Percentiles rank a stretch among this genome's conserved stretches.
Conservation (phyloP, 2,329 filamentous ascomycete species). For the Blastomyces silverae region DNA sequence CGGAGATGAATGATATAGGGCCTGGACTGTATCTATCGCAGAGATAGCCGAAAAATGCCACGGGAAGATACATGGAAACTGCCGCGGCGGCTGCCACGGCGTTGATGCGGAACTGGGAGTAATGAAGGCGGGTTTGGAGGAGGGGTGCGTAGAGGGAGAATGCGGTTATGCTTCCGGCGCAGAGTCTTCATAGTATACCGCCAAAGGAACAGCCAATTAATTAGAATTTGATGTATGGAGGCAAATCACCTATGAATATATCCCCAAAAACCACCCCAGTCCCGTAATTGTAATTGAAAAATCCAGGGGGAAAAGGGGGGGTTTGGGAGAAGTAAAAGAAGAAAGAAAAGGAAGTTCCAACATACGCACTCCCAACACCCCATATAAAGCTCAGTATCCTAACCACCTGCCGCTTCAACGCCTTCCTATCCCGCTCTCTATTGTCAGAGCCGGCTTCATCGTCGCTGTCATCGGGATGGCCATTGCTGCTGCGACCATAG, state of each 20-base stretch:
- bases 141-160: constrained; percentile 91
- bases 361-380: constrained; percentile 54
- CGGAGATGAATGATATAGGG: constrained; percentile 65
- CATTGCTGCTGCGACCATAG: constrained; percentile 1
- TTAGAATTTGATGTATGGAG: constrained; percentile 10
- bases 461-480: constrained; percentile 13
- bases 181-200: constrained; percentile 48
- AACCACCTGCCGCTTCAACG: constrained; percentile 48
- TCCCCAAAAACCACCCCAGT: not conserved
- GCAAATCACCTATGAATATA: no score
- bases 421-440: constrained; percentile 50
- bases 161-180: constrained; percentile 83
- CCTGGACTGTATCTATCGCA: constrained; percentile 84
- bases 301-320: not conserved
- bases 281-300: not conserved
- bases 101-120: constrained; percentile 89
- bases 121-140: constrained; percentile 78
- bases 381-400: constrained; percentile 54
- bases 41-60: constrained; percentile 79
- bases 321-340: constrained; percentile 4
- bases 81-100: constrained; percentile 79
- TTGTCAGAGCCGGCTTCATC: constrained; percentile 54
- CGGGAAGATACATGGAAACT: constrained; percentile 84
- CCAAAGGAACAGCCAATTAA: constrained; percentile 11
- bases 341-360: not conserved